Evolutionary conservation across 2,329 filamentous ascomycete species (phyloP), one percentile per base, ranked within the genome.

Genomic region (Xylaria sp.): DNA sequence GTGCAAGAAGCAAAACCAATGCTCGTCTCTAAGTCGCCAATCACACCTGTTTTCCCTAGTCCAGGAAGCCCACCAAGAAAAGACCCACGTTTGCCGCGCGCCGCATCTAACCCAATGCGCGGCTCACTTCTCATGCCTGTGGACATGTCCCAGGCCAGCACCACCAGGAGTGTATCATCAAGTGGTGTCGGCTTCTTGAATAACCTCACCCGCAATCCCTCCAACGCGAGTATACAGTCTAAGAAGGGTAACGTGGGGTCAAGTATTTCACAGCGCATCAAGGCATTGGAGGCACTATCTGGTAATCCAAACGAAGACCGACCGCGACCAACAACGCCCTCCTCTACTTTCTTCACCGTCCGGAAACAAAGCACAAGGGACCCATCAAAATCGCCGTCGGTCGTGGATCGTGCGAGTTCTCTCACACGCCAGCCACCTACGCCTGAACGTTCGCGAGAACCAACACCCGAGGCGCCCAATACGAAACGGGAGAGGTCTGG

Each of bases 201-300:
- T 71, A 86, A 82, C 66, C 80, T 86, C 54, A 82, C 81, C 7
- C 87, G 85, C 69, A 86, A 87, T 72, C 79, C 82, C 33, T 78
- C 76, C 50, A 79, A 79, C 15, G 77, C 86, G 15, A 84, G 85
- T 58, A 75, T 90, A 56, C 81, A 85, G 53, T 83, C 87, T 3
- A 93, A 92, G 77, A 96, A 94, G 77, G 85, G 90, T 71, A 96
- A 92, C 74, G 87, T 98, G 27, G 94, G 93, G 7, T 94, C 92
- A 9, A 94, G 93, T 72, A 97, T 99, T 67, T 96, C 95, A 2
- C 93, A 95, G 77, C 90, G 96, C 47, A 98, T 98, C 78, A 96
- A 97, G 79, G 94, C 94, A 6, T 83, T 99, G 60, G 92, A 97
- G 76, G 94, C 93, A 78, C 85, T 96, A 71, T 85, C 90, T 66